phyloP scores from a whole-genome alignment of 1,284 basidiomycete species.

The Ustilago nuda region DNA sequence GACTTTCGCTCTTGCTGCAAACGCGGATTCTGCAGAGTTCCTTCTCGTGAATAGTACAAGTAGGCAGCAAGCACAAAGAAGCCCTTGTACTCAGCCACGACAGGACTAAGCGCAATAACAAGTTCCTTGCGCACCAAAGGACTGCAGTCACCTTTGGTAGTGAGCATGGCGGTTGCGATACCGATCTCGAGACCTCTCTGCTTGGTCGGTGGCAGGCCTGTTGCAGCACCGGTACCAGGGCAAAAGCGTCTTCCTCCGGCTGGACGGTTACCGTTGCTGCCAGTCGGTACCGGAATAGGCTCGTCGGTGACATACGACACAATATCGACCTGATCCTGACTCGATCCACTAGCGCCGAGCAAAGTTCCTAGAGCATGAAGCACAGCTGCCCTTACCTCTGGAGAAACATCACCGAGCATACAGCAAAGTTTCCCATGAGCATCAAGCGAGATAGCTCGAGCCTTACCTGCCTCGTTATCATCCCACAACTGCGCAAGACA shows the following conservation, averaged over 20 bases:
- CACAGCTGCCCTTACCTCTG: conserved; percentile 91
- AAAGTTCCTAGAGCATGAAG: conserved; percentile 93
- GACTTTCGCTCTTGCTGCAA: conserved; percentile 25
- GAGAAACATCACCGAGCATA: conserved; percentile 86
- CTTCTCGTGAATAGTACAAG: conserved; percentile 83
- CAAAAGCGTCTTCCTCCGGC: conserved; percentile 70
- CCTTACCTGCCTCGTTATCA: conserved; percentile 88
- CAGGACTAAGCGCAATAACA: conserved; percentile 87
- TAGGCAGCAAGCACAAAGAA: conserved; percentile 96
- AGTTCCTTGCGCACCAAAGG: conserved; percentile 97
- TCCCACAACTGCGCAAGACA: conserved; percentile 98
- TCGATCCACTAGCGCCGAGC: conserved; percentile 83
- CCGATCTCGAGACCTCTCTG: conserved; percentile 75
- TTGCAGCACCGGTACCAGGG: conserved; percentile 86
- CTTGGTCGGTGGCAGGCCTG: conserved; percentile 80
- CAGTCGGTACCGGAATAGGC: conserved; percentile 19
- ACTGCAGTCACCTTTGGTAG: conserved; percentile 89
- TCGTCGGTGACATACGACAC: conserved; percentile 38
- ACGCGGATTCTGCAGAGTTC: conserved; percentile 15
- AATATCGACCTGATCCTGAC: conserved; percentile 58
- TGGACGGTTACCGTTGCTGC: conserved; percentile 12
- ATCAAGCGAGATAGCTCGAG: conserved; percentile 82
- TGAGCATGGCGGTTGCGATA: conserved; percentile 74
- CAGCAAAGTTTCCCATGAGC: conserved; percentile 88
- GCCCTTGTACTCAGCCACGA: conserved; percentile 95